Conservation (phyloP, 2,329 filamentous ascomycete species). For the Diaporthe amygdali region DNA sequence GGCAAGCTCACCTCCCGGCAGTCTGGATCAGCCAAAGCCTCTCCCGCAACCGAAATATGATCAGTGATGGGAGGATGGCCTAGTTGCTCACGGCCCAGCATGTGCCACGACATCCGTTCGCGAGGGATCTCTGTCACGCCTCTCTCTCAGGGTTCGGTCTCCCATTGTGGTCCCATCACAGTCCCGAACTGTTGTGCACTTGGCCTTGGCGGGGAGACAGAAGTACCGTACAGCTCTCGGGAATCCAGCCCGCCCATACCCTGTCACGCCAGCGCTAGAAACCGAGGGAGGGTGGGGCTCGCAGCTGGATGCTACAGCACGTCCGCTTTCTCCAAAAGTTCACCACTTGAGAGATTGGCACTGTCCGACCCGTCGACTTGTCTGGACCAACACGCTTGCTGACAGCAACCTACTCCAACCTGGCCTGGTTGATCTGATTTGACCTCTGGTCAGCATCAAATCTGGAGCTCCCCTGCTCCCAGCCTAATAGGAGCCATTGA, state of each 20-base stretch:
- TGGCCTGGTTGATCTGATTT: not conserved
- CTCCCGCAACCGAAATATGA: not conserved
- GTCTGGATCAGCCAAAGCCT: slow-evolving; percentile 1
- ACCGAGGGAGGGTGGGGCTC: slow-evolving; percentile 4
- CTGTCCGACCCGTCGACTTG: not conserved
- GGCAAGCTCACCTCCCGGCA: slow-evolving; percentile 4
- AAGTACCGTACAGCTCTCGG: slow-evolving; percentile 17
- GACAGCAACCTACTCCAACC: not conserved
- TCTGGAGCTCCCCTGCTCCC: slow-evolving; percentile 6
- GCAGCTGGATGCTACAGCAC: slow-evolving; percentile 14
- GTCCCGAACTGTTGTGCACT: not conserved
- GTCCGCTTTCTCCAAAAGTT: slow-evolving; percentile 17
- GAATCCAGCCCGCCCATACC: not conserved
- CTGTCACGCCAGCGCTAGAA: slow-evolving; percentile 4
- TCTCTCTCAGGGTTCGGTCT: too few relatives aligned
- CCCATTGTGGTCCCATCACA: not conserved
- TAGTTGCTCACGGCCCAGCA: not conserved
- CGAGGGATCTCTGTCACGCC: not conserved
- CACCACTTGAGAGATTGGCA: slow-evolving; percentile 13
- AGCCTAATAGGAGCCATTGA: not conserved
- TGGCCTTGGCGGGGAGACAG: slow-evolving; percentile 13
- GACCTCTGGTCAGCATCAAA: slow-evolving; percentile 1
- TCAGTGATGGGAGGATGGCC: not conserved
- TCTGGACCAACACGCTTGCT: not conserved
- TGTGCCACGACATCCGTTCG: not conserved